Percentiles rank a stretch among this genome's conserved stretches.
Conservation (phyloP, 441 rosid genomes). For the Isatis lusitanica region DNA sequence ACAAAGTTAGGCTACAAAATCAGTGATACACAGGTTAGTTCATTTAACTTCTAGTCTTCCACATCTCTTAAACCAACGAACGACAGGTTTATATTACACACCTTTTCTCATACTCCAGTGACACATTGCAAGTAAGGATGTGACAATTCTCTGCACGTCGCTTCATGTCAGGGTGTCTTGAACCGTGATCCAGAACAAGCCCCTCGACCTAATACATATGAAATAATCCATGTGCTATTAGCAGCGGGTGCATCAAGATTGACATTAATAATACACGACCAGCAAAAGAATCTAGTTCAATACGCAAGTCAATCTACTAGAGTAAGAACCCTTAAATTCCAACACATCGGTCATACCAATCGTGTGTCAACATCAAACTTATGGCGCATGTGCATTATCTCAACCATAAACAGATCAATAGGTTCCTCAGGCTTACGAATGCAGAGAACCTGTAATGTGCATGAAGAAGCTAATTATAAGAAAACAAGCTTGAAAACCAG, state of each 20-base stretch:
- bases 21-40: not conserved
- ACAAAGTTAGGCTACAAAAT: constrained; percentile 10
- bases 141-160: constrained; percentile 91
- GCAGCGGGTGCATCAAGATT: not conserved
- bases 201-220: constrained; percentile 70
- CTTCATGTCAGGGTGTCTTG: constrained; percentile 99
- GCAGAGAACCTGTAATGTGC: constrained; percentile 69
- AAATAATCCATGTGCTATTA: not conserved
- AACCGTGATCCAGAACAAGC: constrained; percentile 96
- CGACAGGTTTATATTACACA: constrained; percentile 20
- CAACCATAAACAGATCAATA: constrained; percentile 94
- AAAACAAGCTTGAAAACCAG: not conserved
- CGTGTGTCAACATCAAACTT: constrained; percentile 93
- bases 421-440: constrained; percentile 80
- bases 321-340: not conserved
- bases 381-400: constrained; percentile 97
- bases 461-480: constrained; percentile 8
- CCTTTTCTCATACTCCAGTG: constrained; percentile 98
- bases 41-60: constrained; percentile 1
- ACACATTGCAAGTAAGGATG: constrained; percentile 93
- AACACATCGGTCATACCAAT: constrained; percentile 49
- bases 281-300: not conserved
- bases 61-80: not conserved
- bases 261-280: not conserved
- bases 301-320: not conserved